Evolutionary conservation across 2,329 filamentous ascomycete genomes (phyloP), one percentile per base, ranked within the genome.

Genomic region (Stachybotrys chartarum): DNA sequence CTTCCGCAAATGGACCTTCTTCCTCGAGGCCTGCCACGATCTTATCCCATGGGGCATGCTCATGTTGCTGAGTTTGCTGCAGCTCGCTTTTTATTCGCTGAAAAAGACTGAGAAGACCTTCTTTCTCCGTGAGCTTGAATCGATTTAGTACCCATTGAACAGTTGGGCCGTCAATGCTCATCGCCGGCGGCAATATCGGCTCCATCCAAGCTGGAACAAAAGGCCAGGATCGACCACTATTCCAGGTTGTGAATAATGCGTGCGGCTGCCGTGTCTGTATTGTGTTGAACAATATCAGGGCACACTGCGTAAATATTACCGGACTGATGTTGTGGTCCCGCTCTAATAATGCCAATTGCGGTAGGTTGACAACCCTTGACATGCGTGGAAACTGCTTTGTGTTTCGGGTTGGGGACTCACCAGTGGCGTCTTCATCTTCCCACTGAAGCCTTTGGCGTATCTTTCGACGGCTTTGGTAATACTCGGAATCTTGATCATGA

Each of bases 81-180:
- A 64, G 59, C 42, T 73, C 69, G 2, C 39, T 11, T 5, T 52
- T 7, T 56, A 73, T 59, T 0, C 68, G 59, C 17, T 52, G 51
- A 0, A 73, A 50, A 17, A 72, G 70, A 18, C 57, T 59, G 7
- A 56, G 18, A 0, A 70, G 30, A 3, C 65, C 68, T 55, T 73
- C 70, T 1, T 56, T 55, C 0, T 42, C 32, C 0, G 51, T 16
- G 0, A 69, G 62, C 42, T 67, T 63, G 3, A 60, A 56, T 65
- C 73, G 65, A 58, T 70, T 70, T n/a, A 73, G 58, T 1, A 70
- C 55, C 66, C 71, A 72, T 52, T 71, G 63, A 3, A 64, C 63
- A 12, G 70, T 73, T 12, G 70, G 70, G 0, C 71, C 71, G 32
- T 71, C 68, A 16, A 73, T 68, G 54, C 68, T 70, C 68, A 68